These are phyloP conservation scores for Mycena venus DNA, from an alignment of 768 basidiomycete genomes.

Conservation along the genomic window DNA sequence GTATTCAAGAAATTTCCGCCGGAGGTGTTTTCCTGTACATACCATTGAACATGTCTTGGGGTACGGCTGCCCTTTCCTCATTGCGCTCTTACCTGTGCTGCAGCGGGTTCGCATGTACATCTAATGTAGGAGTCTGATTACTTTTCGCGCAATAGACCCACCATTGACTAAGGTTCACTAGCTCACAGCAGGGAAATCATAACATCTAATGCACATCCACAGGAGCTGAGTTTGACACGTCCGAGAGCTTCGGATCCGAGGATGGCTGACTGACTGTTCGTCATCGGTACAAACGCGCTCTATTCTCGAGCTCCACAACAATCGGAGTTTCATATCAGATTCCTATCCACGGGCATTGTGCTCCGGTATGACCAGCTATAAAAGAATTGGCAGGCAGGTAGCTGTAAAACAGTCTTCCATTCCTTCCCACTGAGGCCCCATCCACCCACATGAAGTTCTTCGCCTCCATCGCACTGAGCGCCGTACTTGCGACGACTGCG, in stretches of 20 bases:
- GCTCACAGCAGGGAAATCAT: not conserved
- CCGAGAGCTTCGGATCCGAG: not conserved
- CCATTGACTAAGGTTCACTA: not conserved
- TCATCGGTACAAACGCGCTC: not conserved
- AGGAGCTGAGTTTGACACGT: not conserved
- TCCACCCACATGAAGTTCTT: not conserved
- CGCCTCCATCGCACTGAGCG: not conserved
- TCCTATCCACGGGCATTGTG: too few relatives aligned
- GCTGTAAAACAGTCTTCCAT: not conserved
- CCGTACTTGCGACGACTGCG: not conserved
- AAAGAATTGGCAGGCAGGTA: not conserved
- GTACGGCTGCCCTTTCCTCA: not conserved
- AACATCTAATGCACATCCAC: not conserved
- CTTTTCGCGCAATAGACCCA: not conserved
- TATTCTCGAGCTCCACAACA: not conserved
- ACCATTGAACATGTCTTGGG: too few relatives aligned
- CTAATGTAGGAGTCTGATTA: not conserved
- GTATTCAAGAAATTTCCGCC: too few relatives aligned
- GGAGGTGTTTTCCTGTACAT: too few relatives aligned
- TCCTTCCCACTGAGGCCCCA: not conserved
- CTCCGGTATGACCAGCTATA: not conserved
- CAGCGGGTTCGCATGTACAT: too few relatives aligned
- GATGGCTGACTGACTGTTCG: not conserved
- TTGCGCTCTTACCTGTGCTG: not conserved
- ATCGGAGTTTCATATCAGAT: too few relatives aligned